Percentiles rank a stretch among this genome's conserved stretches.
Conservation (phyloP, 345 rosid genomes). For the Luvunga scandens region DNA sequence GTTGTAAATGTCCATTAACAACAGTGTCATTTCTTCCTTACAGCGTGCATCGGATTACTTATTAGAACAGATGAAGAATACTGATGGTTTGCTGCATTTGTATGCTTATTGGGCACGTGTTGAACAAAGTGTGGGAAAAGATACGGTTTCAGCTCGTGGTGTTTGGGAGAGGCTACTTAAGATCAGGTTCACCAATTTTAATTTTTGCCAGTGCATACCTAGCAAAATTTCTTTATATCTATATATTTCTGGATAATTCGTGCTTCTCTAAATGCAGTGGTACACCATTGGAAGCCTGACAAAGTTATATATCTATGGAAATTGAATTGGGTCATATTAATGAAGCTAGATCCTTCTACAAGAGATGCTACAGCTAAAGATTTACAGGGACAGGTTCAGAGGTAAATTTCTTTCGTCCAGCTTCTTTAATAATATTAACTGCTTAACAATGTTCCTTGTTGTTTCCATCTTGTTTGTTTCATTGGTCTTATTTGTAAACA, state of each 20-base stretch:
- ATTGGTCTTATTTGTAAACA: background rate
- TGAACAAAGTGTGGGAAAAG: conserved; percentile 70
- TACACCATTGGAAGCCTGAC: conserved; percentile 82
- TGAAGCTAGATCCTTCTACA: conserved; percentile 82
- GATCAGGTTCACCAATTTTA: conserved; percentile 46
- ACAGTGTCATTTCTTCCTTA: conserved; percentile 21
- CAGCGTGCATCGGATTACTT: conserved; percentile 89
- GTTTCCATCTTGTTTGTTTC: background rate
- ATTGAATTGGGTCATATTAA: conserved; percentile 53
- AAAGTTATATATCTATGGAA: conserved; percentile 83
- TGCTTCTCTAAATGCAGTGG: conserved; percentile 47
- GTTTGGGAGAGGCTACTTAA: conserved; percentile 89
- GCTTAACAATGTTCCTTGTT: background rate
- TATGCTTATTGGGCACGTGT: conserved; percentile 79
- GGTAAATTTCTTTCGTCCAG: conserved; percentile 33
- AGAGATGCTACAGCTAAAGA: conserved; percentile 82
- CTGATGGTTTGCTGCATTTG: conserved; percentile 52
- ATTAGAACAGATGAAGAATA: conserved; percentile 61
- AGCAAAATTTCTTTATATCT: background rate
- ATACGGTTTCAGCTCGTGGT: conserved; percentile 61
- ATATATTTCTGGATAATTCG: background rate
- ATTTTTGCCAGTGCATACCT: background rate
- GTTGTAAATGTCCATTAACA: background rate
- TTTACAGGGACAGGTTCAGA: conserved; percentile 79
- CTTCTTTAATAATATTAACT: background rate